These are phyloP conservation scores for Aciculosporium take DNA, from an alignment of 2,329 filamentous ascomycete species.

Conservation along the genomic window DNA sequence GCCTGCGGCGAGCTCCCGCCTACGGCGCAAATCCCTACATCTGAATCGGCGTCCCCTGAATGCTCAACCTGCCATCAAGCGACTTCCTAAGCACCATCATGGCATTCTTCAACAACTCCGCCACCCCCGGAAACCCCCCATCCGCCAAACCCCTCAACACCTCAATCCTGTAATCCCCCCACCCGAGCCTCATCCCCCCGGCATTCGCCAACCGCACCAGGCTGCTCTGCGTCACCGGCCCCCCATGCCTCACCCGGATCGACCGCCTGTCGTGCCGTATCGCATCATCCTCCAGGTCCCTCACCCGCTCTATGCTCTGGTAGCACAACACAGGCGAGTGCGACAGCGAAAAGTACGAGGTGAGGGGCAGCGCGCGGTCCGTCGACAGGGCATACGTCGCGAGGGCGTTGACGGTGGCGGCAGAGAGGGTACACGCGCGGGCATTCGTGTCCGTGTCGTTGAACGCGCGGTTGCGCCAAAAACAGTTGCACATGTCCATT, in stretches of 20 bases:
- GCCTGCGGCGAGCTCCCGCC: too few relatives aligned
- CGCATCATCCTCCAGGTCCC: constrained; percentile 42
- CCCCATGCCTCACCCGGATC: constrained; percentile 40
- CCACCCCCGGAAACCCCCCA: constrained; percentile 50
- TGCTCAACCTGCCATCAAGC: constrained; percentile 17
- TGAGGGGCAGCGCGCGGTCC: constrained; percentile 31
- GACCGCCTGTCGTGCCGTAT: constrained; percentile 22
- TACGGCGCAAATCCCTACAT: background rate
- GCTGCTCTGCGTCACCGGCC: constrained; percentile 56
- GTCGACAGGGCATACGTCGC: constrained; percentile 33
- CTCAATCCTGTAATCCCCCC: constrained; percentile 62
- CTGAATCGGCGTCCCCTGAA: constrained; percentile 9
- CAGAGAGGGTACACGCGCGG: constrained; percentile 37
- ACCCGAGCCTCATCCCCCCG: constrained; percentile 52
- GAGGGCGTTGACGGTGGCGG: constrained; percentile 29
- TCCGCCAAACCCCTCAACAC: constrained; percentile 54
- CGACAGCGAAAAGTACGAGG: constrained; percentile 42
- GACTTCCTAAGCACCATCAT: constrained; percentile 58
- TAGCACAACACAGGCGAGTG: constrained; percentile 42
- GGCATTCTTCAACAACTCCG: constrained; percentile 62
- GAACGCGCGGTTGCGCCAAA: constrained; percentile 67
- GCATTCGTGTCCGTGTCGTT: constrained; percentile 48
- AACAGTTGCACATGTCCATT: constrained; percentile 74
- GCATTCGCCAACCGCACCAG: constrained; percentile 46
- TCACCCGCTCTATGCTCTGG: constrained; percentile 40